Evolutionary conservation across 495 filamentous ascomycete genomes (phyloP).

Genomic region (Clohesyomyces aquaticus): DNA sequence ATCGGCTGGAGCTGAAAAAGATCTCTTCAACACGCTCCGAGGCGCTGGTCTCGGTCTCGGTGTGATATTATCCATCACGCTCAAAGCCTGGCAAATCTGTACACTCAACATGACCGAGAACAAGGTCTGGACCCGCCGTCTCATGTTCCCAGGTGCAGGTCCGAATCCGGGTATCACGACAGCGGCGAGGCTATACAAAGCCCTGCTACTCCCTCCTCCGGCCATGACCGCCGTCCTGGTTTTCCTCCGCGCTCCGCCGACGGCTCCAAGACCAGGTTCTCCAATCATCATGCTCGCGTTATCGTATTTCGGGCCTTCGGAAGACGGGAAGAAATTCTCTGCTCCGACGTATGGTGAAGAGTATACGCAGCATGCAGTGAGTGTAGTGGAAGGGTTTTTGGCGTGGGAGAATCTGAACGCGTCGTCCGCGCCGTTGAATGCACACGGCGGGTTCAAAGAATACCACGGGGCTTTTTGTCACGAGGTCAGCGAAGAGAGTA

Average conservation of each 20-base stretch:
- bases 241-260: constrained; percentile 29
- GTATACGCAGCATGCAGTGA: too few relatives aligned
- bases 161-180: too few relatives aligned
- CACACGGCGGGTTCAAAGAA: constrained; percentile 30
- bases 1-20: constrained; percentile 8
- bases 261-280: constrained; percentile 15
- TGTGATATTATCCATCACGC: constrained; percentile 25
- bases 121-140: constrained; percentile 31
- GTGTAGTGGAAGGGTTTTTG: neutral
- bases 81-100: constrained; percentile 18
- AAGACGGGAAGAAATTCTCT: too few relatives aligned
- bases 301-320: constrained; percentile 13
- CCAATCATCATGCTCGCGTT: constrained; percentile 27
- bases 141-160: constrained; percentile 13
- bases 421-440: constrained; percentile 8
- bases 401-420: constrained; percentile 12
- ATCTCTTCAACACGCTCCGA: constrained; percentile 21
- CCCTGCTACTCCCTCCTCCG: constrained; percentile 7
- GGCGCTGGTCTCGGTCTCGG: constrained; percentile 30
- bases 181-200: constrained; percentile 12
- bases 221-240: constrained; percentile 10
- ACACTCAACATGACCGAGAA: constrained; percentile 8
- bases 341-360: too few relatives aligned
- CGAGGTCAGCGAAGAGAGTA: neutral
- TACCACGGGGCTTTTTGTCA: neutral